These are phyloP conservation scores for Tolypocladium amazonense DNA, from an alignment of 2,329 filamentous ascomycete species.

Conservation along the genomic window DNA sequence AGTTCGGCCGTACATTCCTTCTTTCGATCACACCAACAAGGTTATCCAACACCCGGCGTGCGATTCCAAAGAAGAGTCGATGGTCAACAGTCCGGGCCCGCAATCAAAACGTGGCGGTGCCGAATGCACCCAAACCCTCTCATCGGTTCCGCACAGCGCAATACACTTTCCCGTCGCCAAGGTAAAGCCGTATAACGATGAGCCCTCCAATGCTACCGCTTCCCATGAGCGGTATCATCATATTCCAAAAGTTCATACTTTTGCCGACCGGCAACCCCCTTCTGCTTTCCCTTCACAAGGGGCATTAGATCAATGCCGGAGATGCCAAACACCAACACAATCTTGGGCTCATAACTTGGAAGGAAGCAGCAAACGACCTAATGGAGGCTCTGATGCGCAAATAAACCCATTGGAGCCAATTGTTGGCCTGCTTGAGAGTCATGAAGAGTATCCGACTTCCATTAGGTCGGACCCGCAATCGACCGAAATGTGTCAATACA, in stretches of 20 bases:
- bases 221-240: constrained; percentile 7
- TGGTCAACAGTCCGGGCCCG: neutral
- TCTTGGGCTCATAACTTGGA: neutral
- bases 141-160: neutral
- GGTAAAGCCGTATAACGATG: constrained; percentile 1
- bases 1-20: neutral
- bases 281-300: constrained; percentile 1
- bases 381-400: neutral
- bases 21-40: neutral
- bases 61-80: constrained; percentile 3
- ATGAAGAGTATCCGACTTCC: neutral
- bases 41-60: neutral
- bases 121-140: neutral
- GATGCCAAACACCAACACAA: neutral
- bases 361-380: too few relatives aligned
- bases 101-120: neutral
- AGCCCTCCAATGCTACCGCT: neutral
- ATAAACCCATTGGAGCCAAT: neutral
- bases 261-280: neutral
- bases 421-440: neutral
- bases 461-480: neutral
- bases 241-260: constrained; percentile 3
- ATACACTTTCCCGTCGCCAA: neutral
- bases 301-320: neutral
- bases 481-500: neutral